Evolutionary conservation across 139 green algal genomes (phyloP).

Genomic region (Chlorella vulgaris): DNA sequence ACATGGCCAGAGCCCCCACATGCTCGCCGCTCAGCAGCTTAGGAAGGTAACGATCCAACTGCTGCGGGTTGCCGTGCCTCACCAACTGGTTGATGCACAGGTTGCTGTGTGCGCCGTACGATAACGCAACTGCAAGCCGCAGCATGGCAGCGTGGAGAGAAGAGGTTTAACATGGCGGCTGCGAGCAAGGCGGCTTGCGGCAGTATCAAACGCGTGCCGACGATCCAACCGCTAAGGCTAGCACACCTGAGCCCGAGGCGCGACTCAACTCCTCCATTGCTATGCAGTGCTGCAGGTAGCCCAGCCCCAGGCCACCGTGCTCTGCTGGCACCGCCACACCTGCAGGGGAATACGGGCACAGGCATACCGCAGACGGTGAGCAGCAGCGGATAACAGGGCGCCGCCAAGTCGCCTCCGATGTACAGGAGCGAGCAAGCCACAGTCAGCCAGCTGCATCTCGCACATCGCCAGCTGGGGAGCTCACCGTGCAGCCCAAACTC

Average conservation of each 20-base stretch:
- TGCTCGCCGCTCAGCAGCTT: slow-evolving; percentile 80
- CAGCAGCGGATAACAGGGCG: no score
- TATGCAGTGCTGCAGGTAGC: slow-evolving; percentile 85
- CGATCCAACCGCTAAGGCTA: background rate
- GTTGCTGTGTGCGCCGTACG: slow-evolving; percentile 93
- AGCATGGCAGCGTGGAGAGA: background rate
- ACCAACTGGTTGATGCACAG: slow-evolving; percentile 95
- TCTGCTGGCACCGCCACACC: slow-evolving; percentile 77
- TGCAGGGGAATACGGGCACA: background rate
- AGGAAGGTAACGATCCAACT: slow-evolving; percentile 82
- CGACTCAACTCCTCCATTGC: slow-evolving; percentile 94
- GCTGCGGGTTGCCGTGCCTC: slow-evolving; percentile 71
- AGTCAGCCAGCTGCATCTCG: no score
- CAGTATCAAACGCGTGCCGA: background rate
- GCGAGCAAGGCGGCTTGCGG: no score
- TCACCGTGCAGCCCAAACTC: slow-evolving; percentile 84
- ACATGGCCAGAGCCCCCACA: slow-evolving; percentile 92
- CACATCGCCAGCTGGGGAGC: no score
- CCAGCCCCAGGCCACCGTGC: slow-evolving; percentile 85
- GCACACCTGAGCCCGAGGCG: slow-evolving; percentile 65
- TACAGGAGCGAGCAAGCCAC: no score
- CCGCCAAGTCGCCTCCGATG: no score
- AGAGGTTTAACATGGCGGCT: background rate
- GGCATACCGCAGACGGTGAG: no score
- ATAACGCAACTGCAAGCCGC: slow-evolving; percentile 66